Evolutionary conservation across 2,329 filamentous ascomycete genomes (phyloP), one percentile per base, ranked within the genome.

Genomic region (Didymella keratinophila): DNA sequence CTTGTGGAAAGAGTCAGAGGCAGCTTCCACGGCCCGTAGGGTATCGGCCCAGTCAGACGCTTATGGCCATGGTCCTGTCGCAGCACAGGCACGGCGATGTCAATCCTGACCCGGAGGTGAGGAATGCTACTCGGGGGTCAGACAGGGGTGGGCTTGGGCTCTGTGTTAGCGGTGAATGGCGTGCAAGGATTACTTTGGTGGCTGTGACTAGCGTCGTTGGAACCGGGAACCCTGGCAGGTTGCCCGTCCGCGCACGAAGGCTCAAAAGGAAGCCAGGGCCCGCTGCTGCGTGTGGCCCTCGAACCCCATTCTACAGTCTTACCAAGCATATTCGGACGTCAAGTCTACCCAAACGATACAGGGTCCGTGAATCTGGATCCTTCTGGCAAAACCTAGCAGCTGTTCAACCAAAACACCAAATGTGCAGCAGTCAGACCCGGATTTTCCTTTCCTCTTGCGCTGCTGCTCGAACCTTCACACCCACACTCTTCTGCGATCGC

Each of bases 391-490:
- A 52, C 66, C 67, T 65, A 68, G 61, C 48, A 63, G 42, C 52
- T 20, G 7, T 39, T 18, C 41, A 25, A 44, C 49, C 48, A 36
- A 62, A 30, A 47, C 65, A 69, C 68, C 71, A 65, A 77, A 77
- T 77, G 74, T 76, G 66, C 67, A 71, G 73, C 58, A 73, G 68
- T 68, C 72, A 71, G 72, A 65, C 57, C 58, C 63, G 66, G 62
- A 57, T 59, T 60, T 70, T 64, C 64, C 62, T 64, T 67, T 66
- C 65, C 66, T 63, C 67, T 59, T 65, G 64, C 71, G 67, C 72
- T 65, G 66, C 70, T 69, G 72, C 72, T 63, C 70, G 69, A 56
- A 64, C 71, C 56, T 58, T 60, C 63, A 63, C 68, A 42, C 58
- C 64, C 56, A 58, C 58, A 42, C 41, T 64, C 60, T 56, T 58